Base-by-base conservation (phyloP, 1,284 basidiomycete genomes). In the Nidula niveotomentosa region DNA sequence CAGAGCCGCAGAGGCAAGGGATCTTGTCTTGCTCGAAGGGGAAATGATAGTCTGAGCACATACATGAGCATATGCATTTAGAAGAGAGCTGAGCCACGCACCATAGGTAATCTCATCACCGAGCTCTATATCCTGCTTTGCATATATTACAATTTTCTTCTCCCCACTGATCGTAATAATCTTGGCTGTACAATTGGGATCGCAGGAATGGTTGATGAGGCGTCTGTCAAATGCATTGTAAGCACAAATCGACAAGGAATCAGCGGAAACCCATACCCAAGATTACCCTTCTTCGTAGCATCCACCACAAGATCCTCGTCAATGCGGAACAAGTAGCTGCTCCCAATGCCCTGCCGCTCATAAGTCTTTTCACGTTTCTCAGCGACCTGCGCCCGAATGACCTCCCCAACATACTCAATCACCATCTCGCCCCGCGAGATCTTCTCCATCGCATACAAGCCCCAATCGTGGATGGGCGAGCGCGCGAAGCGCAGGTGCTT, bases 91-190 rank as follows among this genome's bases (percentile, higher is more conserved):
- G 18, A 35, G 35, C 6, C 46, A 62, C 87, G 52, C 60, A 92
- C 91, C 91, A 74, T 93, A 94, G 56, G 94, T 95, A 65, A 97
- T 95, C 75, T 97, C 95, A 67, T 96, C 94, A 52, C 94, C 95
- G 12, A 94, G 86, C 63, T 95, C 88, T 65, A 99, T 94, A 60
- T 92, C 90, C 62, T 90, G 85, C 73, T 98, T 98, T 34, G 97
- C 97, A 70, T 98, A 99, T 53, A 99, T 96, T 67, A 98, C 97
- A 67, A 99, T 99, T 80, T 98, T 94, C 80, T 98, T 98, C 76
- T 96, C 93, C 36, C 95, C 93, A 65, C 91, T 96, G 74, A 99
- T 95, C 55, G 94, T 98, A 67, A 99, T 96, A 70, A 99, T 99
- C 78, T 96, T 97, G 46, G 96, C 96, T 13, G 90, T 97, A 67